A percentile compares a stretch with the other conserved stretches of the same genome.
phyloP scores from a whole-genome alignment of 257 asterid species.

The Plantago ovata region DNA sequence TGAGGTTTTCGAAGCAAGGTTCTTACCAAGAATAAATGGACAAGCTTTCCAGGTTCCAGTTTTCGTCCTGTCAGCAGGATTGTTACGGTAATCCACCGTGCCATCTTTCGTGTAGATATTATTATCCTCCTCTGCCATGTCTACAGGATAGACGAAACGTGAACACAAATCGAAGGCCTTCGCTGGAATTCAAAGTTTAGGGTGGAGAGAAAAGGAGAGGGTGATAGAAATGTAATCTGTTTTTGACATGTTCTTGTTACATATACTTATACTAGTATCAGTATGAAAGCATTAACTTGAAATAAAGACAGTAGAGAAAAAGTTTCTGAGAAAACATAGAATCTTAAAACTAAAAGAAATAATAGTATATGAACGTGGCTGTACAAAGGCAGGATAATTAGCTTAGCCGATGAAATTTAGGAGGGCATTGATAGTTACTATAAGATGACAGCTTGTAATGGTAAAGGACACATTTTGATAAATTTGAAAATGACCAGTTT shows the following conservation, averaged over 20 bases:
- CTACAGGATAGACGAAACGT: neutral
- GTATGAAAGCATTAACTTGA: neutral
- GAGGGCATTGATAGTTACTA: neutral
- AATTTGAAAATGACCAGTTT: neutral
- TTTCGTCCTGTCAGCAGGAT: conserved; percentile 60
- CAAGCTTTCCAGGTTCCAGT: conserved; percentile 74
- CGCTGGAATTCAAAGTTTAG: neutral
- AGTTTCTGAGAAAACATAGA: neutral
- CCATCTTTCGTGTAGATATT: conserved; percentile 66
- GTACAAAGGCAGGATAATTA: neutral
- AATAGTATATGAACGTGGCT: neutral
- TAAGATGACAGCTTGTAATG: conserved; percentile 1
- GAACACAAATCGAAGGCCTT: neutral
- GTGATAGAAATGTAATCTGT: no score
- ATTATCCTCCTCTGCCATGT: conserved; percentile 52
- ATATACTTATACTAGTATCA: neutral
- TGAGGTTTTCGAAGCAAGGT: neutral
- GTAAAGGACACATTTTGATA: no score
- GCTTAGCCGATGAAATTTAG: neutral
- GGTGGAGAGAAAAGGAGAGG: neutral
- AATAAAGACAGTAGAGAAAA: neutral
- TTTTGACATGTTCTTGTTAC: no score
- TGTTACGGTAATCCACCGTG: conserved; percentile 52
- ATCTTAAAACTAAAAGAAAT: neutral
- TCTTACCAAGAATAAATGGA: conserved; percentile 37